Conservation (phyloP, 2,329 filamentous ascomycete genomes). For the Torrubiellomyces zombiae region DNA sequence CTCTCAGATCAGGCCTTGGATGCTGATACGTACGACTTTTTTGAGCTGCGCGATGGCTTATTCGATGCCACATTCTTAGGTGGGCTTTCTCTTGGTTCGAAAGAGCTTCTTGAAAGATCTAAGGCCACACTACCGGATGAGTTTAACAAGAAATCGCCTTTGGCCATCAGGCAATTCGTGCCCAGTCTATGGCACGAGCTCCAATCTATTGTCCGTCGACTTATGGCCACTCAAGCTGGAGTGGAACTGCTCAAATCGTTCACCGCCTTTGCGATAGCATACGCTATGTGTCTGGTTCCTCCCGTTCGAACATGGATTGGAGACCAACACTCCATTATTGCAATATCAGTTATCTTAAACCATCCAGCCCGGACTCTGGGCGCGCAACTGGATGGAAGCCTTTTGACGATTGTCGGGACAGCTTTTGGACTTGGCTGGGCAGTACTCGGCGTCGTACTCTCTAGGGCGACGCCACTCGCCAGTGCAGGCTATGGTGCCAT, state of each 20-base stretch:
- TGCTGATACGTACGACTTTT: constrained; percentile 24
- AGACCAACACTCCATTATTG: constrained; percentile 36
- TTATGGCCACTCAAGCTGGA: constrained; percentile 32
- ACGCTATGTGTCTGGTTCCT: constrained; percentile 36
- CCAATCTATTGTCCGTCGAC: constrained; percentile 18
- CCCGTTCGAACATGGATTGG: constrained; percentile 32
- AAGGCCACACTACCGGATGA: constrained; percentile 27
- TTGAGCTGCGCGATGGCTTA: constrained; percentile 27
- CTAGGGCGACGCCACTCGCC: constrained; percentile 29
- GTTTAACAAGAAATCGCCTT: constrained; percentile 28
- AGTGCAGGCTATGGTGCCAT: constrained; percentile 34
- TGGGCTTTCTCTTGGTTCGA: constrained; percentile 18
- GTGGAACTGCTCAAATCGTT: constrained; percentile 36
- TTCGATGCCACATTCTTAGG: constrained; percentile 32
- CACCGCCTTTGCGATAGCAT: constrained; percentile 38
- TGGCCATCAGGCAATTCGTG: constrained; percentile 29
- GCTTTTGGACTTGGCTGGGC: constrained; percentile 39
- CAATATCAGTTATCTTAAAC: constrained; percentile 38
- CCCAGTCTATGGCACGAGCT: constrained; percentile 29
- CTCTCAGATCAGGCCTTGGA: constrained; percentile 17
- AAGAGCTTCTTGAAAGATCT: constrained; percentile 23
- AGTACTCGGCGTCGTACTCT: constrained; percentile 33
- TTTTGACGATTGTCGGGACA: constrained; percentile 36
- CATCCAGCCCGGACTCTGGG: constrained; percentile 39
- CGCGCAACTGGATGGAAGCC: constrained; percentile 37